phyloP scores from a whole-genome alignment of 148 eudicot species.

The Bassia scoparia region DNA sequence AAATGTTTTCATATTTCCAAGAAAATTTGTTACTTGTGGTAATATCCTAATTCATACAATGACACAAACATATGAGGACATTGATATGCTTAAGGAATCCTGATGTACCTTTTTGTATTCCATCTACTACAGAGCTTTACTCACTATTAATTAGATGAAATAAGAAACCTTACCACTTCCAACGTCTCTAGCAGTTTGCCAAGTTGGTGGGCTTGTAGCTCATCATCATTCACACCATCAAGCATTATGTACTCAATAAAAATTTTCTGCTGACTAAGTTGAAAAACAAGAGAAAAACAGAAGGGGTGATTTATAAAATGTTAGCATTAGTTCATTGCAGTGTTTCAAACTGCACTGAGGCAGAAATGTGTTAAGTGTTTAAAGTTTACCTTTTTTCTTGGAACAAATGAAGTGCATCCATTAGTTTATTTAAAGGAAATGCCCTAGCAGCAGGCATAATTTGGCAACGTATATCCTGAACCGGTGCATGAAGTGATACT shows the following conservation, averaged over 20 bases:
- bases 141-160: neutral
- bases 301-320: neutral
- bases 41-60: neutral
- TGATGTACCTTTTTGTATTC: neutral
- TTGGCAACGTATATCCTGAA: constrained; percentile 94
- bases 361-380: neutral
- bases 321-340: constrained; percentile 9
- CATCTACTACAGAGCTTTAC: too few relatives aligned
- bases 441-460: constrained; percentile 99
- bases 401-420: constrained; percentile 70
- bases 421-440: constrained; percentile 85
- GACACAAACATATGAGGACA: neutral
- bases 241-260: constrained; percentile 99
- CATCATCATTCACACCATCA: constrained; percentile 90
- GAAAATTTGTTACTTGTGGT: neutral
- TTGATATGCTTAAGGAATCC: neutral
- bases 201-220: constrained; percentile 88
- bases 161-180: constrained; percentile 72
- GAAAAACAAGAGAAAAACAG: neutral
- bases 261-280: constrained; percentile 78
- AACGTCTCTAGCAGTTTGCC: constrained; percentile 77
- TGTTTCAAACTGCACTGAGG: neutral
- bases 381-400: constrained; percentile 63
- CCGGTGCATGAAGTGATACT: constrained; percentile 95
- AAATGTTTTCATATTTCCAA: too few relatives aligned